Evolutionary conservation across 768 basidiomycete genomes (phyloP), one percentile per base, ranked within the genome.

Genomic region (Omphalotus guepiniiformis): DNA sequence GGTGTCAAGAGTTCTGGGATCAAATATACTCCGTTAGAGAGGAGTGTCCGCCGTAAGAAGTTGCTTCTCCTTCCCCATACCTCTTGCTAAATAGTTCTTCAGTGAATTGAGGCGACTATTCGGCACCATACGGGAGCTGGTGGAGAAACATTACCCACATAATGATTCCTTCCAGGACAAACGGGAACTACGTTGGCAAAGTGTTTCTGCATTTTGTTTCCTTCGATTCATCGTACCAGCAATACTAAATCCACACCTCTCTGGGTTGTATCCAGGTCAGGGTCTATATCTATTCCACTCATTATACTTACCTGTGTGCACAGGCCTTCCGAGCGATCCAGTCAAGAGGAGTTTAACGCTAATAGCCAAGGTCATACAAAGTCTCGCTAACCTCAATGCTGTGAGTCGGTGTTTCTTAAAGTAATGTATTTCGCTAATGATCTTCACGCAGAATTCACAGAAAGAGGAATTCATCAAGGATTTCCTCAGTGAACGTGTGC

Each of bases 201-300:
- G 85, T 56, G 87, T 94, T 35, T 89, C 87, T 28, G 91, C 92
- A 1, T 93, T 94, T 60, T 82, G 87, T 60, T 94, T 93, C 65
- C 74, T 94, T 35, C 79, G 92, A 34, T 92, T 93, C 63, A 85
- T 94, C 51, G 88, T 90, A 21, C 93, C 92, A 27, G 92, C 88
- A 19, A 87, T 94, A 48, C 73, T 93, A n/a, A 80, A 89, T 60
- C 92, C 92, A 1, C 87, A 92, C 63, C 66, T 91, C 4, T 93
- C 89, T 58, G 83, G 87, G 21, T 70, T 94, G 42, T 82, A 73
- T 54, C 79, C 81, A 61, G 89, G 89, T 88, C 61, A n/a, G n/a
- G 26, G 68, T 59, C 1, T 13, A 3, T 42, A 13, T 19, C n/a
- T 35, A 26, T 36, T n/a, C n/a, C 34, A 6, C 28, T 22, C 13